Evolutionary conservation across 768 basidiomycete genomes (phyloP).

Genomic region (Russula sp.): DNA sequence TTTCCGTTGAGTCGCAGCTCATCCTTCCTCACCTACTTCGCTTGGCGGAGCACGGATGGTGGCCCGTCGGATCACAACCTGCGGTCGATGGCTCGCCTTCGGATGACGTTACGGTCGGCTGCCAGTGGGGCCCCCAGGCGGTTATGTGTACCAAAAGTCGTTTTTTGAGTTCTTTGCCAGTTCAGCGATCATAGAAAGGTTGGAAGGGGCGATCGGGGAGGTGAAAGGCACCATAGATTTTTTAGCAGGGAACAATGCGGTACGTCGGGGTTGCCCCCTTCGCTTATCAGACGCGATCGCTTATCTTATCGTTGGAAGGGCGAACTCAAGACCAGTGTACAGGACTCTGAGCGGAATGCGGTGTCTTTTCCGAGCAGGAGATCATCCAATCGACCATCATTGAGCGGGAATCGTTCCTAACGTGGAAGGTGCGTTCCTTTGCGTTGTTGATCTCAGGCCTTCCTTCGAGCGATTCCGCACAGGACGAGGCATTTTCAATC

Average conservation of each 20-base stretch:
- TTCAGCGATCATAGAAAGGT: constrained; percentile 45
- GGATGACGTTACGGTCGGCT: constrained; percentile 76
- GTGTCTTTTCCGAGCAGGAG: constrained; percentile 95
- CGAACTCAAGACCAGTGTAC: constrained; percentile 73
- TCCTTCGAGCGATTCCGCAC: background rate
- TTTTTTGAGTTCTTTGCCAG: constrained; percentile 96
- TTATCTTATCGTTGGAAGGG: constrained; percentile 42
- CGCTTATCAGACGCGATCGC: background rate
- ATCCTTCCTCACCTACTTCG: constrained; percentile 74
- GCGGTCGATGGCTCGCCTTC: constrained; percentile 78
- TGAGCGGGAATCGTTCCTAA: constrained; percentile 86
- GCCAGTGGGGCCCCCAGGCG: constrained; percentile 89
- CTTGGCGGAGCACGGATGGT: constrained; percentile 77
- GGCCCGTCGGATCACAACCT: constrained; percentile 97
- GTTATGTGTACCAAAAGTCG: constrained; percentile 95
- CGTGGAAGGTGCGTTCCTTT: constrained; percentile 77
- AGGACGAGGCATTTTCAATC: constrained; percentile 96
- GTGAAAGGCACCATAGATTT: constrained; percentile 71
- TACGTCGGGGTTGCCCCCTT: constrained; percentile 31
- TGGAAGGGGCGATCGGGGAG: constrained; percentile 53
- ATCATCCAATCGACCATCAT: constrained; percentile 96
- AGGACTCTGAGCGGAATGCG: constrained; percentile 76
- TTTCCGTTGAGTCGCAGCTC: constrained; percentile 73
- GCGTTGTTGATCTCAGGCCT: constrained; percentile 1
- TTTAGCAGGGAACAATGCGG: constrained; percentile 77